Evolutionary conservation across 257 asterid species (phyloP).

Genomic region (Nicotiana tabacum): DNA sequence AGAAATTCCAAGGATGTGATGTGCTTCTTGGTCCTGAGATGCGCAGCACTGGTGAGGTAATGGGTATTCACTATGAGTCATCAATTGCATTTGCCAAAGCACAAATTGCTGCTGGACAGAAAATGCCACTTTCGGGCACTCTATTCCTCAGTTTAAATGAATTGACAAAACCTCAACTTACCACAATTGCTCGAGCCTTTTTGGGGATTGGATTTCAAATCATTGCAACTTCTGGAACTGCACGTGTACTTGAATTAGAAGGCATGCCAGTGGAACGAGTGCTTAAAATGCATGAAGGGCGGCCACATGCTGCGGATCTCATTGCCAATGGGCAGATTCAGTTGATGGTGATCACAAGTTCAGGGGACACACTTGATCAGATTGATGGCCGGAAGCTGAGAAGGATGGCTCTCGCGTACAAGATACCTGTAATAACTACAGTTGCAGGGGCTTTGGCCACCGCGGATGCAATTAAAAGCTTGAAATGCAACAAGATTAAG

Average conservation of each 20-base stretch:
- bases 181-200: slow-evolving; percentile 64
- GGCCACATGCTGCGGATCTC: slow-evolving; percentile 92
- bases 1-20: slow-evolving; percentile 93
- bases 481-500: slow-evolving; percentile 66
- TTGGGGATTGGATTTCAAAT: slow-evolving; percentile 53
- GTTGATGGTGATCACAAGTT: slow-evolving; percentile 91
- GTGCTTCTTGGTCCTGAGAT: slow-evolving; percentile 93
- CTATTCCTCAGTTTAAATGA: slow-evolving; percentile 83
- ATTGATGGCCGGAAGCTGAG: slow-evolving; percentile 86
- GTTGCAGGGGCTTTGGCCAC: slow-evolving; percentile 97
- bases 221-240: slow-evolving; percentile 92
- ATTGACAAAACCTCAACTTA: slow-evolving; percentile 65
- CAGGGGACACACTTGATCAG: slow-evolving; percentile 76
- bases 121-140: slow-evolving; percentile 76
- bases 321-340: slow-evolving; percentile 82
- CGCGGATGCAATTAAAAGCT: slow-evolving; percentile 86
- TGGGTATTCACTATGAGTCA: slow-evolving; percentile 66
- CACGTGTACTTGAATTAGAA: slow-evolving; percentile 63
- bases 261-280: slow-evolving; percentile 74
- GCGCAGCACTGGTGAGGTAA: slow-evolving; percentile 99
- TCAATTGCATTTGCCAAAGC: slow-evolving; percentile 94
- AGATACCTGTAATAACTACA: slow-evolving; percentile 92
- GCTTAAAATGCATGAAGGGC: slow-evolving; percentile 90
- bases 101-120: slow-evolving; percentile 91
- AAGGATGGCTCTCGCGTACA: slow-evolving; percentile 90